Evolutionary conservation across 768 basidiomycete species (phyloP), one percentile per base, ranked within the genome.

Genomic region (Panaeolus papilionaceus): DNA sequence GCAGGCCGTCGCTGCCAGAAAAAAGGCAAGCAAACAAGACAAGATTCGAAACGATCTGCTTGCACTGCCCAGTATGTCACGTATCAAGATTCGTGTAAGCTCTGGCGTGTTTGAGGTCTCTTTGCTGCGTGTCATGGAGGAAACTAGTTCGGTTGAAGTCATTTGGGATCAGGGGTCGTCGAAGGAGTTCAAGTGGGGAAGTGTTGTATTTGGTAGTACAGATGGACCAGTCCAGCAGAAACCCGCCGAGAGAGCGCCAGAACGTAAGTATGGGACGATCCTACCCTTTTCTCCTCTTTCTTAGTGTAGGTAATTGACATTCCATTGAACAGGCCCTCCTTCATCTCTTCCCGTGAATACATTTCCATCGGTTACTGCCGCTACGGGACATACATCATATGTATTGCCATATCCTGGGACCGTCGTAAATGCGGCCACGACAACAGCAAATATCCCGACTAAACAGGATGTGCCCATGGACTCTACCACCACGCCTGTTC

Each of bases 71-170:
- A 79, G 83, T 0, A 91, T 92, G 82, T 82, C 89, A 18, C 87
- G 90, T 12, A 90, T 98, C 82, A 93, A 94, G 79, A 88, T 98
- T 69, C 91, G 93, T 51, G 89, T 92, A 61, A 91, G 87, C 71
- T 86, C 92, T 10, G 95, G 95, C 4, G 90, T 92, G 38, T 96
- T 94, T 75, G 94, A 96, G 75, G 94, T 96, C 4, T 90, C 89
- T 5, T 82, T 97, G 40, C 74, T 93, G 14, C 85, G 88, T 67
- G 89, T 94, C 18, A 79, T 91, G 40, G 89, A 91, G 69, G 91
- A 90, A 70, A 85, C 83, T 1, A 83, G 86, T 63, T 89, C 89
- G 9, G 89, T 96, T 0, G 90, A 92, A 74, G 94, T 96, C 4
- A 75, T 92, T 7, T 96, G 94, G 92, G 92, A 93, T 73, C 82